A percentile compares a stretch with the other conserved stretches of the same genome.
Conservation (phyloP, 2,329 filamentous ascomycete genomes). For the Coniochaeta sp. region DNA sequence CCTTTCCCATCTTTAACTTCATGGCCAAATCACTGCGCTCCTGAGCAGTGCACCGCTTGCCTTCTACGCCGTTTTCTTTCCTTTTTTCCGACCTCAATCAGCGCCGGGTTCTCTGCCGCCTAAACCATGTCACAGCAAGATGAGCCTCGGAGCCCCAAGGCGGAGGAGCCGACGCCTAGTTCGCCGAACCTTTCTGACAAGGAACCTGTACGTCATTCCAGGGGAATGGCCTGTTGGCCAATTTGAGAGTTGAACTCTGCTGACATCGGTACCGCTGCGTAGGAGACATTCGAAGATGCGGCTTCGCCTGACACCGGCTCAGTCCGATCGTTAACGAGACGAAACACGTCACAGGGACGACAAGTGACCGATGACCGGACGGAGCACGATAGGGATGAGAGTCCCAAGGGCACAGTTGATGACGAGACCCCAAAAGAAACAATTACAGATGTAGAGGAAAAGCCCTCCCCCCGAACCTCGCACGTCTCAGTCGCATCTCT, state of each 20-base stretch:
- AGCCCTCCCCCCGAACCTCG: constrained; percentile 28
- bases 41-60: not conserved
- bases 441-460: constrained; percentile 22
- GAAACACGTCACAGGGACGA: constrained; percentile 23
- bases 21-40: not conserved
- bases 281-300: constrained; percentile 83
- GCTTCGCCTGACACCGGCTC: constrained; percentile 48
- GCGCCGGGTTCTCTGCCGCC: not conserved
- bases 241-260: constrained; percentile 1
- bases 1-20: not conserved
- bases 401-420: constrained; percentile 9
- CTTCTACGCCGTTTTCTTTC: not conserved
- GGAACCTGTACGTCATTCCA: constrained; percentile 26
- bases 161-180: constrained; percentile 10
- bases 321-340: constrained; percentile 55
- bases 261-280: not conserved
- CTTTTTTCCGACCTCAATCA: too few species aligned
- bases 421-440: constrained; percentile 11
- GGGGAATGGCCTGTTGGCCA: not conserved
- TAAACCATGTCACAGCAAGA: not conserved
- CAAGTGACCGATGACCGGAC: constrained; percentile 6
- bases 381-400: constrained; percentile 7
- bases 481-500: constrained; percentile 33
- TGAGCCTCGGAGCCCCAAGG: not conserved
- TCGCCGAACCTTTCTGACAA: constrained; percentile 27